These are phyloP conservation scores for Cryphonectria nitschkei DNA, from an alignment of 2,329 filamentous ascomycete genomes.

Conservation along the genomic window DNA sequence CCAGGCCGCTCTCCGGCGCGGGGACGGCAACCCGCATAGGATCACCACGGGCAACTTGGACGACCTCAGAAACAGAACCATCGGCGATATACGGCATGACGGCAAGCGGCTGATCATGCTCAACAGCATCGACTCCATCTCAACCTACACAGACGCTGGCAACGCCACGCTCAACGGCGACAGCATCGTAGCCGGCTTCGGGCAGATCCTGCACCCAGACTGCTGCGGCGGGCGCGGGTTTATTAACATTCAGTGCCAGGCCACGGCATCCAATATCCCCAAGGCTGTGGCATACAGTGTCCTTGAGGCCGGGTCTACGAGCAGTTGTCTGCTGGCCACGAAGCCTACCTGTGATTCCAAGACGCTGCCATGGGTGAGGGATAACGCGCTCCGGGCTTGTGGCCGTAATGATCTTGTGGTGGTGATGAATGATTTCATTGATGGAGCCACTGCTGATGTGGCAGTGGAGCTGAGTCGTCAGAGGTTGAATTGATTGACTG, in stretches of 20 bases:
- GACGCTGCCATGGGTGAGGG: conserved; percentile 50
- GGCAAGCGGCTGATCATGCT: conserved; percentile 44
- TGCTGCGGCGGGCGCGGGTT: conserved; percentile 41
- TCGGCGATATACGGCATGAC: conserved; percentile 40
- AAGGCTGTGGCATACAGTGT: conserved; percentile 51
- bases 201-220: conserved; percentile 37
- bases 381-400: conserved; percentile 45
- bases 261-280: conserved; percentile 53
- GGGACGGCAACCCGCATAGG: conserved; percentile 32
- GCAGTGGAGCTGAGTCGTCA: conserved; percentile 45
- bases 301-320: conserved; percentile 47
- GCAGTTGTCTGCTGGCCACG: conserved; percentile 51
- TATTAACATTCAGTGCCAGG: conserved; percentile 53
- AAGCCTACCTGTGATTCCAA: conserved; percentile 53
- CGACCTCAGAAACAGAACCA: conserved; percentile 39
- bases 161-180: conserved; percentile 47
- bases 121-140: conserved; percentile 42
- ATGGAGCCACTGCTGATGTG: conserved; percentile 53
- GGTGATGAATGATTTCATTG: conserved; percentile 56
- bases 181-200: conserved; percentile 43
- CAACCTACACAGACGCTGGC: conserved; percentile 45
- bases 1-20: conserved; percentile 38
- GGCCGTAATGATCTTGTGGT: conserved; percentile 46
- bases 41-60: conserved; percentile 39
- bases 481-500: conserved; percentile 35